These are phyloP conservation scores for Globisporangium recalcitrans DNA, from an alignment of 352 stramenopile genomes.

Conservation along the genomic window DNA sequence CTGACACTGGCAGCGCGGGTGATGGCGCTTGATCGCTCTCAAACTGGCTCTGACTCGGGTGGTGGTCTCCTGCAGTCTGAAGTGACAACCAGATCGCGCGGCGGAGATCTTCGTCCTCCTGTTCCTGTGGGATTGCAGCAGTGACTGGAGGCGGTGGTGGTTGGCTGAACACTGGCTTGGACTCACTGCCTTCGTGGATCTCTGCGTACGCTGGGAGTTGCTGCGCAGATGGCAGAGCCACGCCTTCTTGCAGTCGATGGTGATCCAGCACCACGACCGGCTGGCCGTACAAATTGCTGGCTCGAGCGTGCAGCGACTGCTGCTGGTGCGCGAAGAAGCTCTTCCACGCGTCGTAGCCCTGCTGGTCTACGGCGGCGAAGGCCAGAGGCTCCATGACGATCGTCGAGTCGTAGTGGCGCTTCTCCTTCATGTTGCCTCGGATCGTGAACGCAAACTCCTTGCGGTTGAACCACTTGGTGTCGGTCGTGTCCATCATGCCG, in stretches of 20 bases:
- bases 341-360: constrained; percentile 47
- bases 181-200: constrained; percentile 6
- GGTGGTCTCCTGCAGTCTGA: constrained; percentile 15
- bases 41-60: not conserved
- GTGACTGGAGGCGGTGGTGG: not conserved
- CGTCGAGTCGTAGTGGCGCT: constrained; percentile 28
- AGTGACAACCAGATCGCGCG: constrained; percentile 57
- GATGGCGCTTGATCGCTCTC: constrained; percentile 11
- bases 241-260: not conserved
- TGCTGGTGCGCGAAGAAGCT: constrained; percentile 58
- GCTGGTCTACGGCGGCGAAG: constrained; percentile 49
- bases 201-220: not conserved
- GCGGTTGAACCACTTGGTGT: constrained; percentile 69
- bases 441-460: constrained; percentile 61
- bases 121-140: not conserved
- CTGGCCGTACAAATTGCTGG: constrained; percentile 6
- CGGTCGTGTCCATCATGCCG: constrained; percentile 35
- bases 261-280: not conserved
- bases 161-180: not conserved
- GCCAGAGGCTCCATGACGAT: constrained; percentile 37
- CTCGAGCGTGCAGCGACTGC: constrained; percentile 18
- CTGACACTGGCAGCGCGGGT: constrained; percentile 30
- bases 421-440: constrained; percentile 29
- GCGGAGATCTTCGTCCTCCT: constrained; percentile 53
- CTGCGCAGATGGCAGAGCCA: not conserved